These are phyloP conservation scores for Phytophthora uliginosa DNA, from an alignment of 352 stramenopile species.

Conservation along the genomic window DNA sequence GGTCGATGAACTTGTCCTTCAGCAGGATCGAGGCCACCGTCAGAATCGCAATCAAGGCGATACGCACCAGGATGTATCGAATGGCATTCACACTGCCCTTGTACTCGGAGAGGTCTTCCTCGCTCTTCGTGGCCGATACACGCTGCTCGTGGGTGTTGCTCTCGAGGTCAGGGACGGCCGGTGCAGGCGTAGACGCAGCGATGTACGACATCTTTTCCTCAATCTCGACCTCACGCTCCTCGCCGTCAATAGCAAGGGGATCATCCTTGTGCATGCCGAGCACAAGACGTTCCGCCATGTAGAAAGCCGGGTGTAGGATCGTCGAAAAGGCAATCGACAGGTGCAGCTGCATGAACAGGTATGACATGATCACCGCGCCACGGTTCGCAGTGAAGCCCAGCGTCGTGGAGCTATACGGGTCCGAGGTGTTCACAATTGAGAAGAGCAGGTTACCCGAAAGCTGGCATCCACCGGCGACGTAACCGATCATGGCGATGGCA, in stretches of 20 bases:
- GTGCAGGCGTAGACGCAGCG: constrained; percentile 7
- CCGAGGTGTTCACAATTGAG: constrained; percentile 41
- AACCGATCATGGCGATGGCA: constrained; percentile 41
- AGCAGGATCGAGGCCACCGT: constrained; percentile 39
- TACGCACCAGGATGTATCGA: constrained; percentile 43
- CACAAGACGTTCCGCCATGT: constrained; percentile 50
- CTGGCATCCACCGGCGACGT: constrained; percentile 50
- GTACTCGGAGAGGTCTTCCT: constrained; percentile 40
- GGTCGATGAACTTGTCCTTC: constrained; percentile 42
- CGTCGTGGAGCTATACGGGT: constrained; percentile 25
- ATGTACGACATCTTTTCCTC: constrained; percentile 39
- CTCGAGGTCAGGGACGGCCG: constrained; percentile 17
- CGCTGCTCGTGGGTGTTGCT: constrained; percentile 17
- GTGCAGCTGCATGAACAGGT: constrained; percentile 63
- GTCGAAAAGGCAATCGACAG: constrained; percentile 60
- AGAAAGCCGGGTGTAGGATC: constrained; percentile 60
- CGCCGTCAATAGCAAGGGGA: constrained; percentile 14
- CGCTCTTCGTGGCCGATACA: constrained; percentile 9
- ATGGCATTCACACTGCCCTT: constrained; percentile 31
- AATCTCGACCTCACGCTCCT: constrained; percentile 22
- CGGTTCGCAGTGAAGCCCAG: constrained; percentile 50
- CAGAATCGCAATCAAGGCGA: constrained; percentile 42
- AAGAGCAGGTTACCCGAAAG: constrained; percentile 67
- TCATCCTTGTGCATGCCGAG: constrained; percentile 52
- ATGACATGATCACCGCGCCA: constrained; percentile 50